Base-by-base conservation (phyloP, 768 basidiomycete species). In the Auricularia cornea region DNA sequence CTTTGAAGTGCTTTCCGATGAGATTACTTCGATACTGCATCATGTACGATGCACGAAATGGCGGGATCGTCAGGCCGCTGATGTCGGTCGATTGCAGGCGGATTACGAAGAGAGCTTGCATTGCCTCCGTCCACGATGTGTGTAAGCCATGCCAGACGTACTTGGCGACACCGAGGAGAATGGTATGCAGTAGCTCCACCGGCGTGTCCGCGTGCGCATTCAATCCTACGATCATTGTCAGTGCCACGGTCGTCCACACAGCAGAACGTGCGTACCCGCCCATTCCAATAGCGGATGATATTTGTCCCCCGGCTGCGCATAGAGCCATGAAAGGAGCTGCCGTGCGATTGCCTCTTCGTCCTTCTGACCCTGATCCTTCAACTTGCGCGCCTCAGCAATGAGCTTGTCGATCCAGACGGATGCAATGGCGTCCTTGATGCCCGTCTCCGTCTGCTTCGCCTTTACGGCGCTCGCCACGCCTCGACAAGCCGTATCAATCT, bases 1-100 rank as follows among this genome's bases (percentile, higher is more conserved):
- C 73, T 64, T 80, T 80, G 57, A 80, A 73, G 30, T 80, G 79
- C 3, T 69, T 69, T 11, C 79, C 79, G 52, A 81, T 76, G 3
- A 82, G 67, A 0, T 73, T 75, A 61, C 78, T 79, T 0, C 70
- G 67, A 63, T 80, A 80, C 56, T 81, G 77, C 68, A 78, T 74
- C 30, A 81, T 78, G 64, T 80, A 81, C 2, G 65, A 66, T 0
- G 77, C 77, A 29, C 73, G 72, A 29, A 83, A 74, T 63, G 69
- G 11, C 62, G 67, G 64, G 66, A 75, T 65, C 0, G 71, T 68
- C 1, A 78, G 67, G 10, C 75, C 75, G 30, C 70, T 65, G 20
- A 72, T 62, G 2, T 61, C 62, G 1, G 73, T 66, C 0, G 69
- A 67, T 35, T 35, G 33, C 4, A 35, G 33, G 4, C 33, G 33